Conservation (phyloP, 805 yeast species). For the Groenewaldozyma salmanticensis region DNA sequence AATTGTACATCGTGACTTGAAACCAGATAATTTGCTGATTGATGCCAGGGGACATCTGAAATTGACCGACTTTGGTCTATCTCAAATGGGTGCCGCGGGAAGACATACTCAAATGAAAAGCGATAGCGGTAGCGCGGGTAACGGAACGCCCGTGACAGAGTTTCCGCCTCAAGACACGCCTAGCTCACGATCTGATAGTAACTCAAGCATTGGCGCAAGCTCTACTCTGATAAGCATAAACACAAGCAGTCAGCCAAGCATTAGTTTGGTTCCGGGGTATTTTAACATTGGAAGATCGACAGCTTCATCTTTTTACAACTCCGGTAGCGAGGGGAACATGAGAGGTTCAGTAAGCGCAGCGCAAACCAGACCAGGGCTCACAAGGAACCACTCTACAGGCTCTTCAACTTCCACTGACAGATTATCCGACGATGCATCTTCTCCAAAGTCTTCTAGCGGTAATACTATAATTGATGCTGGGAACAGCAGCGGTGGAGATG, state of each 20-base stretch:
- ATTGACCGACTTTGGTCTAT: conserved; percentile 89
- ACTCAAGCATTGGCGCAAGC: neutral
- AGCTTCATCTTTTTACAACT: conserved; percentile 9
- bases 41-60: conserved; percentile 84
- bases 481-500: neutral
- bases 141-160: conserved; percentile 2
- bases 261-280: conserved; percentile 23
- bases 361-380: conserved; percentile 18
- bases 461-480: conserved; percentile 12
- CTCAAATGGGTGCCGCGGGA: conserved; percentile 78
- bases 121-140: conserved; percentile 3
- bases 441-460: conserved; percentile 16
- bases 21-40: conserved; percentile 87
- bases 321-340: conserved; percentile 1
- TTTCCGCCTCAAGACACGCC: conserved; percentile 3
- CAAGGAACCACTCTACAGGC: conserved; percentile 11
- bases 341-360: conserved; percentile 22
- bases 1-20: conserved; percentile 87
- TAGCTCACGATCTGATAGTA: neutral
- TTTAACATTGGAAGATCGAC: conserved; percentile 7
- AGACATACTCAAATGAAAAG: conserved; percentile 41
- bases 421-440: conserved; percentile 28
- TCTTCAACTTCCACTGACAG: conserved; percentile 20
- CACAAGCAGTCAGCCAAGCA: conserved; percentile 18
- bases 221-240: neutral